Evolutionary conservation across 148 eudicot species (phyloP).

Genomic region (Rhododendron williamsianum): DNA sequence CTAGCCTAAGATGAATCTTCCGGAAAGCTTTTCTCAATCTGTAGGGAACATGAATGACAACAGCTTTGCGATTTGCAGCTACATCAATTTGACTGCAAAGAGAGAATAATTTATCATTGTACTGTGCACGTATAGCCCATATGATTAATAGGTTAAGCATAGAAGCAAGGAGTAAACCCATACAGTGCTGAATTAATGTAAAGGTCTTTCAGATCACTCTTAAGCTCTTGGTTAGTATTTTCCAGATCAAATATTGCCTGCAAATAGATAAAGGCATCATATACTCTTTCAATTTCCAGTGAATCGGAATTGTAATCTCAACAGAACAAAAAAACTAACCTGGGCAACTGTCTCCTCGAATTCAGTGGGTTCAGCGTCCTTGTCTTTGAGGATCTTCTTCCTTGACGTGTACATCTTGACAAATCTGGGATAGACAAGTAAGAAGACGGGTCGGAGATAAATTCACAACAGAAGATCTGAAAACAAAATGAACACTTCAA

Average conservation of each 20-base stretch:
- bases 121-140: background rate
- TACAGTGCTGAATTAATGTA: slow-evolving; percentile 73
- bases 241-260: slow-evolving; percentile 86
- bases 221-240: slow-evolving; percentile 57
- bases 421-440: background rate
- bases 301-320: background rate
- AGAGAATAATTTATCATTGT: background rate
- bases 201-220: slow-evolving; percentile 78
- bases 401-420: slow-evolving; percentile 57
- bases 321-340: slow-evolving; percentile 23
- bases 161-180: slow-evolving; percentile 12
- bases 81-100: slow-evolving; percentile 68
- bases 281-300: background rate
- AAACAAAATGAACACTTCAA: background rate
- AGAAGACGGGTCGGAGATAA: background rate
- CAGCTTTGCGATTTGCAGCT: slow-evolving; percentile 70
- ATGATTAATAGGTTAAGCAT: too few relatives aligned
- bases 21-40: slow-evolving; percentile 83
- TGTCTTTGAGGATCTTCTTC: slow-evolving; percentile 66
- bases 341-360: slow-evolving; percentile 77
- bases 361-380: slow-evolving; percentile 62
- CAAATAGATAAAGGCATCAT: background rate
- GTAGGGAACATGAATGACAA: slow-evolving; percentile 76
- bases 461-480: background rate
- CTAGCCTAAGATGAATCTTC: slow-evolving; percentile 67